Base-by-base conservation (phyloP, 1,139 yeast species). In the Blastobotrys persicus region DNA sequence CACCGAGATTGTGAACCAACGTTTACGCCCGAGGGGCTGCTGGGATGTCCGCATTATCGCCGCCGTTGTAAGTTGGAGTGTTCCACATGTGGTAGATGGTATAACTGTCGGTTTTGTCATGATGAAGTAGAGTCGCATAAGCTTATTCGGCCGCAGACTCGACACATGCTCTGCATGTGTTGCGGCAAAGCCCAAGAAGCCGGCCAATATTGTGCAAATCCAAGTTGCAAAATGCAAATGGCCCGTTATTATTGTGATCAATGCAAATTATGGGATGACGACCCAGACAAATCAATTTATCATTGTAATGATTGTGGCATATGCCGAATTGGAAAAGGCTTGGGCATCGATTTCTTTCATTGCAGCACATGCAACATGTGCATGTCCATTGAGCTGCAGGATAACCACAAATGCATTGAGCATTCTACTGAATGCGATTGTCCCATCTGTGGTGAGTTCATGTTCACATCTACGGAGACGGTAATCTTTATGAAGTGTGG, bases 401-500 rank as follows among this genome's bases (percentile, higher is more conserved):
- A 84, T 56, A 80, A 82, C 55, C 98, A 89, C 69, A 79, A 78
- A 59, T 89, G 97, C 68, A 82, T 89, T 51, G 88, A 85, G 60
- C 83, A 88, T 59, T 83, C 95, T 4, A 88, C 96, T 1, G 94
- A 86, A 64, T 85, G 95, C 53, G 83, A 89, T 65, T 91, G 98
- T 66, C 95, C 96, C 1, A 88, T 91, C 33, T 91, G 98, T 68
- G 88, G 86, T 53, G 97, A 89, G 59, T 89, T 84, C 65, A 79
- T 91, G 78, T 91, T 91, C 65, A 85, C 89, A 4, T 84, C 94
- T n/a, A 81, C 86, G 3, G 78, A 76, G 60, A 85, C 89, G 26
- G 95, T 89, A 37, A 95, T 88, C 14, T 88, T 89, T 66, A 88
- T 91, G 96, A 78, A 80, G 45, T 91, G 98, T 68, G 97, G 97